Evolutionary conservation across 805 yeast genomes (phyloP).

Genomic region (Deakozyma indianensis): DNA sequence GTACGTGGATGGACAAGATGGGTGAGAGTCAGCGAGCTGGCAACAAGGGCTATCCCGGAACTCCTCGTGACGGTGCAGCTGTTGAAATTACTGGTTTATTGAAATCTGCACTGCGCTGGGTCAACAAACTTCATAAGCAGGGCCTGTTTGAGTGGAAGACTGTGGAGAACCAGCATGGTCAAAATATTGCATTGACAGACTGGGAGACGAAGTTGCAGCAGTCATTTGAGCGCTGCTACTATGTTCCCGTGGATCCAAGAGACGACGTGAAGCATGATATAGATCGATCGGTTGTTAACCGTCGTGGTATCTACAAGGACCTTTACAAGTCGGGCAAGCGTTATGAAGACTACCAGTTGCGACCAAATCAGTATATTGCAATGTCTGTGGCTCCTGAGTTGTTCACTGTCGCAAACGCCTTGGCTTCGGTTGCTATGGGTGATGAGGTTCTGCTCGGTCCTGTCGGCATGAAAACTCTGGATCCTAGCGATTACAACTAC

Average conservation of each 20-base stretch:
- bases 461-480: constrained; percentile 80
- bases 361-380: constrained; percentile 89
- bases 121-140: constrained; percentile 36
- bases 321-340: constrained; percentile 68
- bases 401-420: constrained; percentile 48
- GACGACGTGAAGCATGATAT: constrained; percentile 51
- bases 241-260: constrained; percentile 49
- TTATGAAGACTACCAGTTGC: constrained; percentile 83
- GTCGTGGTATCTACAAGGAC: constrained; percentile 93
- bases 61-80: constrained; percentile 96
- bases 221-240: constrained; percentile 69
- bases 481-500: constrained; percentile 84
- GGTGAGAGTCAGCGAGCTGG: constrained; percentile 82
- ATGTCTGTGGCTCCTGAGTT: constrained; percentile 92
- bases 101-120: constrained; percentile 75
- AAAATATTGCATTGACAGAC: constrained; percentile 36
- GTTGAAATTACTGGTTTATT: constrained; percentile 80
- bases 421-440: constrained; percentile 52
- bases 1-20: constrained; percentile 99
- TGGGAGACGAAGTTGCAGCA: constrained; percentile 63
- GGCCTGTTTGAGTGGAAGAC: constrained; percentile 43
- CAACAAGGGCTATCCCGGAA: constrained; percentile 87
- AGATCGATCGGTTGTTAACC: constrained; percentile 52
- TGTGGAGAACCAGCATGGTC: constrained; percentile 49
- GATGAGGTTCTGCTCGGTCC: constrained; percentile 74